phyloP scores from a whole-genome alignment of 345 rosid genomes.

The Eucalyptus pauciflora region DNA sequence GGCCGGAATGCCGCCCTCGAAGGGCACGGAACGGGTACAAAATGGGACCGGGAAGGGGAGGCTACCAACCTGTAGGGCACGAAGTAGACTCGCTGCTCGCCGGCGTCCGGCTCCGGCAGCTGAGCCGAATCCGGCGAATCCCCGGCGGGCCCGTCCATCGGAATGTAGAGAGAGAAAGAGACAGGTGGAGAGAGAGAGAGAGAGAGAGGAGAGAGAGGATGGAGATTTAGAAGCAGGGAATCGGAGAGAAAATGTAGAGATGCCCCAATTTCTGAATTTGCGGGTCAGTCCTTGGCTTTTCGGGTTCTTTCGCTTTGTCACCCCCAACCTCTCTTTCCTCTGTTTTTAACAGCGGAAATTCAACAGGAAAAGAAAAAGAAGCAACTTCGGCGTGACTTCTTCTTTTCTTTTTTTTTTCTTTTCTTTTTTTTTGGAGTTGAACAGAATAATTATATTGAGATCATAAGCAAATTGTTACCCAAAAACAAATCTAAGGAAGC shows the following conservation, averaged over 20 bases:
- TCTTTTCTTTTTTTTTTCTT: not conserved
- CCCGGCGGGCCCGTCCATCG: constrained; percentile 33
- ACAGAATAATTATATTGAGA: not conserved
- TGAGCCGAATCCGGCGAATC: constrained; percentile 47
- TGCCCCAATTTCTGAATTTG: not conserved
- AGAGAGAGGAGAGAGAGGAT: not conserved
- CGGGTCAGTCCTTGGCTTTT: not conserved
- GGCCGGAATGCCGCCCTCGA: not conserved
- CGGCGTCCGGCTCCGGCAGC: constrained; percentile 38
- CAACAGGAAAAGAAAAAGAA: not conserved
- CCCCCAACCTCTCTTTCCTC: not conserved
- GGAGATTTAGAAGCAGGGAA: not conserved
- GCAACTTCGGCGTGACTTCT: not conserved
- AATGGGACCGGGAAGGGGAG: not conserved
- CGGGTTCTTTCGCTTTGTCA: not conserved
- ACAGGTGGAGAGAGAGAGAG: not conserved
- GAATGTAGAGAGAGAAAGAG: not conserved
- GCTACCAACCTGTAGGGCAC: constrained; percentile 62
- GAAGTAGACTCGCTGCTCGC: constrained; percentile 84
- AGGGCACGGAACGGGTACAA: not conserved
- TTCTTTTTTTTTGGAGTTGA: not conserved
- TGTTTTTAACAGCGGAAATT: not conserved
- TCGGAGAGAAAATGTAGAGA: constrained; percentile 2
- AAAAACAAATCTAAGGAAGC: not conserved
- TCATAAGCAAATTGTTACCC: not conserved